Conservation (phyloP, 805 yeast genomes). For the Pichia phayaonensis region DNA sequence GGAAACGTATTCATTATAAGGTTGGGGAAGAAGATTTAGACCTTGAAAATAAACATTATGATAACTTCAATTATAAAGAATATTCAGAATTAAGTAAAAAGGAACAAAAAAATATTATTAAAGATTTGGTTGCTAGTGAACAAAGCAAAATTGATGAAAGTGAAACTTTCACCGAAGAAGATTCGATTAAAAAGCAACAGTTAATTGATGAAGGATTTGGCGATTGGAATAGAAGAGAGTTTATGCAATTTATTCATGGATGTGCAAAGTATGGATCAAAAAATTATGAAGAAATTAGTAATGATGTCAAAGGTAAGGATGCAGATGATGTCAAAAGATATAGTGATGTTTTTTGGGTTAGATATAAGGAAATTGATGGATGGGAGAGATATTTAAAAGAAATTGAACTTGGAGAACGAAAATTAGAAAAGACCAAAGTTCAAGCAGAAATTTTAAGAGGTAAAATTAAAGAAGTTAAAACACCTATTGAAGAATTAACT, state of each 20-base stretch:
- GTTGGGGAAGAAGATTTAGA: constrained; percentile 51
- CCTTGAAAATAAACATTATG: constrained; percentile 29
- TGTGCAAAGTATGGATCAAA: constrained; percentile 61
- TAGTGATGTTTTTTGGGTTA: constrained; percentile 55
- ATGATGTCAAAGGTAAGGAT: constrained; percentile 48
- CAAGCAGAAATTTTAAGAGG: constrained; percentile 49
- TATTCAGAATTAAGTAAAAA: constrained; percentile 22
- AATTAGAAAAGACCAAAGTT: constrained; percentile 42
- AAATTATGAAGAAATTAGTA: constrained; percentile 41
- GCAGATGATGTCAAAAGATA: constrained; percentile 54
- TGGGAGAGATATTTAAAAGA: constrained; percentile 63
- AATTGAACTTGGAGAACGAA: constrained; percentile 68
- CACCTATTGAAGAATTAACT: constrained; percentile 54
- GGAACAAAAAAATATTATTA: constrained; percentile 18
- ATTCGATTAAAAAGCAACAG: constrained; percentile 43
- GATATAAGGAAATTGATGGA: constrained; percentile 55
- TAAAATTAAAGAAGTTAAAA: constrained; percentile 46
- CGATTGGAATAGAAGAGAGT: constrained; percentile 69
- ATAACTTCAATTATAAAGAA: constrained; percentile 26
- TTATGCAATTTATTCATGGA: constrained; percentile 61
- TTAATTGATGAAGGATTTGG: constrained; percentile 52
- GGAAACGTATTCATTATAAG: constrained; percentile 50
- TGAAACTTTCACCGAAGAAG: constrained; percentile 56
- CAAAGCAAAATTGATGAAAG: constrained; percentile 48
- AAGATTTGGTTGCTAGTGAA: constrained; percentile 38